phyloP scores from a whole-genome alignment of 768 basidiomycete species.

The Lepiota subincarnata region DNA sequence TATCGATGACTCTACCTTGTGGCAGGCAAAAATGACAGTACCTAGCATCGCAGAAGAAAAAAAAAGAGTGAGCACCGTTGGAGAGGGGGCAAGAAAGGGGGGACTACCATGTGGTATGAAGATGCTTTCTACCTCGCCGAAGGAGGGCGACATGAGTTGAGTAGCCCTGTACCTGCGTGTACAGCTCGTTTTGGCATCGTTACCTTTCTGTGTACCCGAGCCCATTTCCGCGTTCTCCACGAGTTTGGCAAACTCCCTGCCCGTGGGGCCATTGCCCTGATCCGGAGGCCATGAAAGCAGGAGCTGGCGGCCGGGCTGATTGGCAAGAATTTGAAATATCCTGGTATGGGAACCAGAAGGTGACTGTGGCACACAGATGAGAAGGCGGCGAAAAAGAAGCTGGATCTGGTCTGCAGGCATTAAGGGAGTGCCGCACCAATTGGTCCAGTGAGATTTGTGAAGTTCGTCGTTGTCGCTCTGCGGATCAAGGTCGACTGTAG shows the following conservation, averaged over 20 bases:
- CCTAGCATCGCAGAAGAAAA: conserved; percentile 35
- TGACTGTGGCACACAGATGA: conserved; percentile 46
- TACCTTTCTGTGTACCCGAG: conserved; percentile 42
- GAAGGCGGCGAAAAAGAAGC: conserved; percentile 55
- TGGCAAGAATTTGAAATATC: conserved; percentile 77
- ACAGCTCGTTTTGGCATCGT: conserved; percentile 81
- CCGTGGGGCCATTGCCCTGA: conserved; percentile 38
- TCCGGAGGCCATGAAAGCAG: conserved; percentile 80
- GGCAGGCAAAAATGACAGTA: conserved; percentile 70
- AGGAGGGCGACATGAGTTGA: conserved; percentile 56
- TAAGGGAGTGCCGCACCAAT: conserved; percentile 81
- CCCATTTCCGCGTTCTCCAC: conserved; percentile 67
- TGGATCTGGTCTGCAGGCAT: conserved; percentile 57
- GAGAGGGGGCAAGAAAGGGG: conserved; percentile 22
- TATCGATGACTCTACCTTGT: conserved; percentile 51
- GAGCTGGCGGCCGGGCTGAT: conserved; percentile 51
- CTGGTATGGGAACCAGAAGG: conserved; percentile 44
- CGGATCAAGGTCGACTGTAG: conserved; percentile 66
- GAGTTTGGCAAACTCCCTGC: conserved; percentile 52
- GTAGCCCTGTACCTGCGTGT: conserved; percentile 78
- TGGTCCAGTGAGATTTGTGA: conserved; percentile 74
- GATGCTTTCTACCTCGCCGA: conserved; percentile 75
- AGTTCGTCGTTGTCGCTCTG: conserved; percentile 66
- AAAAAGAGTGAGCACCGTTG: conserved; percentile 20
- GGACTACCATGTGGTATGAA: conserved; percentile 84